Evolutionary conservation across 805 yeast species (phyloP).

Genomic region (Brettanomyces sp.): DNA sequence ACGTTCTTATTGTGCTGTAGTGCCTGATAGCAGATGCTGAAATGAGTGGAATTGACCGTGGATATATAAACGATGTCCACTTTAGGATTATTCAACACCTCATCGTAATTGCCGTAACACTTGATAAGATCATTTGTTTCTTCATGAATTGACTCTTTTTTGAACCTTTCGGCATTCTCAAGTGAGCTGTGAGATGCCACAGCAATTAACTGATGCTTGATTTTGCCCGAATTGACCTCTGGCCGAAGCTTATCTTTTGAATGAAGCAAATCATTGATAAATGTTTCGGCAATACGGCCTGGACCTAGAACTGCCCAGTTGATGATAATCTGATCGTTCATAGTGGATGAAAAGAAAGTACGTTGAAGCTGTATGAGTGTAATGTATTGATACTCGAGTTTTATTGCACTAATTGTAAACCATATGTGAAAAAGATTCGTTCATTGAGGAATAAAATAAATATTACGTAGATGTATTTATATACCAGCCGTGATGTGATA

Average conservation of each 20-base stretch:
- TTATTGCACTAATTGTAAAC: too few relatives aligned
- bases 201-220: slow-evolving; percentile 28
- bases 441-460: too few relatives aligned
- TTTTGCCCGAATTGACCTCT: slow-evolving; percentile 3
- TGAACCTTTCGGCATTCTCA: slow-evolving; percentile 20
- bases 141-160: slow-evolving; percentile 9
- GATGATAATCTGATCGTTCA: slow-evolving; percentile 3
- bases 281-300: slow-evolving; percentile 35
- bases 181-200: slow-evolving; percentile 29
- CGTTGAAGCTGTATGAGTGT: background rate
- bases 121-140: slow-evolving; percentile 2
- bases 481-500: too few relatives aligned
- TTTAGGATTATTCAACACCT: slow-evolving; percentile 28
- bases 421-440: too few relatives aligned
- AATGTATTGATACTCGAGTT: too few relatives aligned
- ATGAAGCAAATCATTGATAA: slow-evolving; percentile 27
- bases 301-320: slow-evolving; percentile 44
- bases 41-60: slow-evolving; percentile 43
- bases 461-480: too few relatives aligned
- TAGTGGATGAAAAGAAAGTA: background rate
- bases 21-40: slow-evolving; percentile 32
- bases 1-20: slow-evolving; percentile 38
- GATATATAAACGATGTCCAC: slow-evolving; percentile 44
- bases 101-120: slow-evolving; percentile 27
- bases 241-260: slow-evolving; percentile 18